Evolutionary conservation across 2,329 filamentous ascomycete genomes (phyloP).

Genomic region (Elsinoe necatrix): DNA sequence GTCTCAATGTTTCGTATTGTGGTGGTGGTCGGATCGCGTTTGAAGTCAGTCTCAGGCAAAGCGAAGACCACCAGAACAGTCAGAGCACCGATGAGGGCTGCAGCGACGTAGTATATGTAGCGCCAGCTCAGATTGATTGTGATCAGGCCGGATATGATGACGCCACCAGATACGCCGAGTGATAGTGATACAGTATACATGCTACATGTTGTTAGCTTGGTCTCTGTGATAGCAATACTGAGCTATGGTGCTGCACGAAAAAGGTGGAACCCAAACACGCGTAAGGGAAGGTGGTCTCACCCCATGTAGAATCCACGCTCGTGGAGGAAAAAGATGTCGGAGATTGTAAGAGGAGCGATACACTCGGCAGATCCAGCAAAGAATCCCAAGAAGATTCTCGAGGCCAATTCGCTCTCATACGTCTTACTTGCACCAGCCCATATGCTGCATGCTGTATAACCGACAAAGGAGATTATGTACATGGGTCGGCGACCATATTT

Average conservation of each 20-base stretch:
- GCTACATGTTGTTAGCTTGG: slow-evolving; percentile 13
- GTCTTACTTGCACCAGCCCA: slow-evolving; percentile 22
- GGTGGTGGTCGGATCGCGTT: slow-evolving; percentile 15
- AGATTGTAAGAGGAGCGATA: slow-evolving; percentile 43
- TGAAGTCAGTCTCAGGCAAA: slow-evolving; percentile 49
- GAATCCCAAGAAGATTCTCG: slow-evolving; percentile 46
- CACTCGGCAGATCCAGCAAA: slow-evolving; percentile 46
- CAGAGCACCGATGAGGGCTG: slow-evolving; percentile 42
- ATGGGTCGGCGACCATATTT: slow-evolving; percentile 32
- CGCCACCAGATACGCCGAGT: slow-evolving; percentile 25
- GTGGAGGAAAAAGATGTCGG: slow-evolving; percentile 51
- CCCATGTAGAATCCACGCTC: slow-evolving; percentile 47
- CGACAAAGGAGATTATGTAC: slow-evolving; percentile 24
- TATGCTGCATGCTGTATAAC: slow-evolving; percentile 21
- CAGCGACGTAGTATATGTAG: slow-evolving; percentile 45
- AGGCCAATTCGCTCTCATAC: slow-evolving; percentile 31
- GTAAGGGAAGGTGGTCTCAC: slow-evolving; percentile 28
- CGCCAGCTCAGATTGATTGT: slow-evolving; percentile 43
- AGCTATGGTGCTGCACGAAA: too few species aligned
- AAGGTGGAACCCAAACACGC: too few species aligned
- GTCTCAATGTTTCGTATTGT: neutral
- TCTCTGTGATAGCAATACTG: slow-evolving; percentile 15
- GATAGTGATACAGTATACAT: slow-evolving; percentile 25
- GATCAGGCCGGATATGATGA: slow-evolving; percentile 36
- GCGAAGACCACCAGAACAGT: slow-evolving; percentile 45